phyloP scores from a whole-genome alignment of 257 asterid species.

The Nicotiana tabacum region DNA sequence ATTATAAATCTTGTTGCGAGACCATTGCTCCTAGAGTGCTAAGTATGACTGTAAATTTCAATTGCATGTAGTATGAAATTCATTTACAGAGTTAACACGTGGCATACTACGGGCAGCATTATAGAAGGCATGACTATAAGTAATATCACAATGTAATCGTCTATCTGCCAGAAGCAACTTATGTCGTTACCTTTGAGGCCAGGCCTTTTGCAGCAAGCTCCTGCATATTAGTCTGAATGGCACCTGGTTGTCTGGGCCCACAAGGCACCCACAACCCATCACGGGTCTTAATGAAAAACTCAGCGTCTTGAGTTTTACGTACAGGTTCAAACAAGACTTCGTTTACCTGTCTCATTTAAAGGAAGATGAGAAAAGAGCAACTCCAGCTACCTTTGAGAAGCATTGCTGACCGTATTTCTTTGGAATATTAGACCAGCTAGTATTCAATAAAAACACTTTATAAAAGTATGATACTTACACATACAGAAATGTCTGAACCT shows the following conservation, averaged over 20 bases:
- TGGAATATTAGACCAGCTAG: background rate
- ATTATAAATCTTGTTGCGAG: background rate
- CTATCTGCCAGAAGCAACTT: background rate
- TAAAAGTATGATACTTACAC: conserved; percentile 42
- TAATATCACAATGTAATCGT: background rate
- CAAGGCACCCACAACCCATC: conserved; percentile 28
- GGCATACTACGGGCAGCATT: background rate
- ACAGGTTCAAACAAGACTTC: conserved; percentile 32
- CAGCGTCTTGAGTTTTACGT: conserved; percentile 31
- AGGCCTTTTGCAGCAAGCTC: conserved; percentile 20
- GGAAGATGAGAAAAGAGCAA: background rate
- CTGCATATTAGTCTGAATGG: conserved; percentile 16
- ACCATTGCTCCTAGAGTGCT: background rate
- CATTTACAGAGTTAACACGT: background rate
- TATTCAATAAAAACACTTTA: background rate
- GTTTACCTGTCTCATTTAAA: conserved; percentile 18
- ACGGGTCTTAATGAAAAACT: conserved; percentile 20
- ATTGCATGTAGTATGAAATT: background rate
- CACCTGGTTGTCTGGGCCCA: conserved; percentile 24
- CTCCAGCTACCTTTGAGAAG: background rate
- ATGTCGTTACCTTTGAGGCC: conserved; percentile 19
- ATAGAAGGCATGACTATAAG: background rate
- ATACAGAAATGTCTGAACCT: conserved; percentile 73
- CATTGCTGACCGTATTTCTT: background rate
- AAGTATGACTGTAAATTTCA: background rate